phyloP scores from a whole-genome alignment of 2,329 filamentous ascomycete species.

The Aplosporella prunicola region DNA sequence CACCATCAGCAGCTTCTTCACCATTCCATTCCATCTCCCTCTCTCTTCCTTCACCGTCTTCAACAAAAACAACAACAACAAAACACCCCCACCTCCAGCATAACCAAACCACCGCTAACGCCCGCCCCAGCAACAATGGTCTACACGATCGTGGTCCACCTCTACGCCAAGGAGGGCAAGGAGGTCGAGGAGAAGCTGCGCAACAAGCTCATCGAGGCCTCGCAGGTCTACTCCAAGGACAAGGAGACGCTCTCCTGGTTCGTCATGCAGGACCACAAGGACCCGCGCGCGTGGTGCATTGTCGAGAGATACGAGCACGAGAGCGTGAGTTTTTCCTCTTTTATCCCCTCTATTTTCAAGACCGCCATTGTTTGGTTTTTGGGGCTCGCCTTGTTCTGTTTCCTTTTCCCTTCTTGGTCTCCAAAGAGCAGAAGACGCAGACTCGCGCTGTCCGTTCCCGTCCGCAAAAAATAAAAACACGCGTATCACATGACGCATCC shows the following conservation, averaged over 20 bases:
- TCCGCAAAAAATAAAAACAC: too few species aligned
- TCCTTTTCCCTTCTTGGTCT: too few species aligned
- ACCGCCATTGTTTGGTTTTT: neutral
- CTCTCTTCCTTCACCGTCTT: too few species aligned
- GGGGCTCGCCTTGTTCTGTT: neutral
- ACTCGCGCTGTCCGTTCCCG: too few species aligned
- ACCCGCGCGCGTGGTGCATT: slow-evolving; percentile 62
- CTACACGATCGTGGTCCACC: slow-evolving; percentile 60
- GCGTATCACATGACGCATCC: too few species aligned
- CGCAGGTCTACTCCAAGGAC: slow-evolving; percentile 61
- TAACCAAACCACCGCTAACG: too few species aligned
- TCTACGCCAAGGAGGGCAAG: slow-evolving; percentile 58
- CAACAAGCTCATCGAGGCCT: slow-evolving; percentile 66
- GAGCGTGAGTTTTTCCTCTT: slow-evolving; percentile 35
- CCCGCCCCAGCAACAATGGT: slow-evolving; percentile 52
- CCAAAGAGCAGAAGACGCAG: too few species aligned
- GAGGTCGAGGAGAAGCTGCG: slow-evolving; percentile 57
- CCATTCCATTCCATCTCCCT: too few species aligned
- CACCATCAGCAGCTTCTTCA: too few species aligned
- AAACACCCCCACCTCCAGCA: too few species aligned
- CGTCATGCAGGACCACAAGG: slow-evolving; percentile 65
- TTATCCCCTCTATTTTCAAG: neutral
- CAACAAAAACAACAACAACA: too few species aligned
- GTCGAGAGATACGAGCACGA: slow-evolving; percentile 65
- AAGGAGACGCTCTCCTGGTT: slow-evolving; percentile 62